Percentiles rank a stretch among this genome's conserved stretches.
Evolutionary conservation across 2,329 filamentous ascomycete genomes (phyloP).

Genomic region (Clarireedia hainanense): DNA sequence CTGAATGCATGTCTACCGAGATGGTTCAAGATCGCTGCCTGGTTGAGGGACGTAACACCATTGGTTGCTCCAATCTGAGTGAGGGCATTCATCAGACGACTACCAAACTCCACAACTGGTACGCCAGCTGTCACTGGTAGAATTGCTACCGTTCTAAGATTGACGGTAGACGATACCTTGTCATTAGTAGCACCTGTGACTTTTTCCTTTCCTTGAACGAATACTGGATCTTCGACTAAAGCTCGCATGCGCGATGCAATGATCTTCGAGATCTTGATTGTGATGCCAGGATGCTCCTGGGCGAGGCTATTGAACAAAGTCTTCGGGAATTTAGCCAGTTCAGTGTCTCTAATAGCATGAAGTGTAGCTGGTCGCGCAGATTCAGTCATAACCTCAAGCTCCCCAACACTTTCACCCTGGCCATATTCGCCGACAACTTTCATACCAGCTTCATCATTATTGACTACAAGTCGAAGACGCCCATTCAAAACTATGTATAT

Average conservation of each 20-base stretch:
- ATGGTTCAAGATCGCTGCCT: constrained; percentile 89
- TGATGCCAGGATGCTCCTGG: constrained; percentile 94
- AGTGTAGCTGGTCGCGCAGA: constrained; percentile 82
- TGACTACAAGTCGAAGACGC: constrained; percentile 74
- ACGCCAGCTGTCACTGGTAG: constrained; percentile 86
- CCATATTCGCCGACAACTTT: constrained; percentile 87
- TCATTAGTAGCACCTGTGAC: constrained; percentile 51
- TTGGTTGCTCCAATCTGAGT: constrained; percentile 83
- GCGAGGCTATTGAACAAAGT: constrained; percentile 96
- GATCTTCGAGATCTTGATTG: constrained; percentile 98
- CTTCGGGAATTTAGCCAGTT: constrained; percentile 90
- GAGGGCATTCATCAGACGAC: constrained; percentile 77
- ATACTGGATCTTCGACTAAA: constrained; percentile 72
- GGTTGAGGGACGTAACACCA: constrained; percentile 85
- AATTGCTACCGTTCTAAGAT: constrained; percentile 86
- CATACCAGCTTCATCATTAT: constrained; percentile 73
- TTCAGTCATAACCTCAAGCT: constrained; percentile 94
- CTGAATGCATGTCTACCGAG: constrained; percentile 94
- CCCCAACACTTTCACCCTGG: constrained; percentile 94
- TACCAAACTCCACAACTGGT: constrained; percentile 91
- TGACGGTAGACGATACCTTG: constrained; percentile 76
- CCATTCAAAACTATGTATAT: constrained; percentile 98
- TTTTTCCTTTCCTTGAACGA: constrained; percentile 56
- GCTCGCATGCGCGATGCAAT: constrained; percentile 92
- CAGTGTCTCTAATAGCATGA: constrained; percentile 93